Evolutionary conservation across 192 early-diverging fungal species (phyloP).

Genomic region (Linnemannia schmuckeri): DNA sequence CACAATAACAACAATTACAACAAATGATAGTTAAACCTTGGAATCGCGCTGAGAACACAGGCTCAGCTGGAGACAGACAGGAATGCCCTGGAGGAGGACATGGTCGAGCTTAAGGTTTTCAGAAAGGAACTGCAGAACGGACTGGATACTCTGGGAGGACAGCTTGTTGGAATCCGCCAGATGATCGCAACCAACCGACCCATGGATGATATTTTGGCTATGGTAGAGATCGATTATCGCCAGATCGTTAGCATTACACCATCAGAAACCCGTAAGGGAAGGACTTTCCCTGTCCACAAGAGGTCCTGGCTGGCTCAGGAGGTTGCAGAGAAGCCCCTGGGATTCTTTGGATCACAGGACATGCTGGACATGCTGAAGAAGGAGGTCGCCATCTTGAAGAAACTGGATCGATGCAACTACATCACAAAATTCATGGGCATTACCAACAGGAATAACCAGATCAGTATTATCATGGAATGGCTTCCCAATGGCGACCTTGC

Average conservation of each 20-base stretch:
- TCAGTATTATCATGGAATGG: conserved; percentile 57
- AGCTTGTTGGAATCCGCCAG: conserved; percentile 53
- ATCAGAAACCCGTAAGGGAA: conserved; percentile 38
- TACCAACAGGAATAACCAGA: conserved; percentile 50
- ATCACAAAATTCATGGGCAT: conserved; percentile 53
- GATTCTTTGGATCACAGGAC: conserved; percentile 50
- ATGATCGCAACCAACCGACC: conserved; percentile 53
- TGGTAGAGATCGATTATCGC: conserved; percentile 47
- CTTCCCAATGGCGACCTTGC: conserved; percentile 51
- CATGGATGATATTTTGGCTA: conserved; percentile 48
- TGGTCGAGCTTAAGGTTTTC: conserved; percentile 40
- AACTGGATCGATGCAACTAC: conserved; percentile 52
- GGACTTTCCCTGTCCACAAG: conserved; percentile 55
- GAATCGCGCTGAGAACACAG: conserved; percentile 50
- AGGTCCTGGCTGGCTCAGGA: conserved; percentile 48
- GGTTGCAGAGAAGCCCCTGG: conserved; percentile 52
- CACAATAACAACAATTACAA: neutral
- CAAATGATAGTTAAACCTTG: conserved; percentile 34
- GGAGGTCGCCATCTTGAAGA: conserved; percentile 54
- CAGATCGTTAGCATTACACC: conserved; percentile 37
- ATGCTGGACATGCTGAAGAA: conserved; percentile 56
- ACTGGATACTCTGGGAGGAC: conserved; percentile 44
- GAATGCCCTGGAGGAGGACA: conserved; percentile 50
- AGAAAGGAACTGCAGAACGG: conserved; percentile 51
- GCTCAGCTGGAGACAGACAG: conserved; percentile 51